Base-by-base conservation (phyloP, 371 early-diverging fungal genomes). In the Circinella umbellata region DNA sequence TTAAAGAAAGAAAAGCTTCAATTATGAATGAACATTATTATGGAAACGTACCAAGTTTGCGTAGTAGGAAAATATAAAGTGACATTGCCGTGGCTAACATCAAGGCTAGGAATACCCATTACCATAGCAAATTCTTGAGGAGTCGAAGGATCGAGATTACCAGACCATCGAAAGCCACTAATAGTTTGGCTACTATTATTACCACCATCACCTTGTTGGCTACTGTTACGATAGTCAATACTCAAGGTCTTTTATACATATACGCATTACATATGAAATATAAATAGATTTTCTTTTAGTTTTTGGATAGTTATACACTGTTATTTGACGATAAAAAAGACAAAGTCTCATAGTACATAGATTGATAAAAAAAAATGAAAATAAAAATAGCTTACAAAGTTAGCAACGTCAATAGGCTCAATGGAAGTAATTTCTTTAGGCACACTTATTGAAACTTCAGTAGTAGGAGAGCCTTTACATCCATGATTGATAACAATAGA, bases 401-500 rank as follows among this genome's bases (percentile, higher is more conserved):
- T 76, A 3, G 61, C 27, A 0, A 82, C 46, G 5, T 69, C 62
- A 46, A 68, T 51, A 64, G 82, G 75, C 15, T 64, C 63, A 36
- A 82, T 63, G 11, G 55, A 39, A 18, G 72, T 60, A 35, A 80
- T 69, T 20, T 60, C 64, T 8, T 74, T 65, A 55, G 80, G 80
- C 9, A 78, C 77, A 57, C 67, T 66, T 4, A 78, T 74, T 42
- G 42, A 48, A 6, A 82, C 14, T 27, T 49, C 54, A 42, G 61
- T 75, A 4, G 82, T 82, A 38, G 72, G 61, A 7, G 80, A 76
- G 11, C 80, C 80, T 46, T 66, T 70, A 53, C 82, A 82, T 11
- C 82, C 82, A 66, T 82, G 82, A 60, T 78, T 78, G 4, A 82
- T 73, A 27, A 66, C 69, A 54, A 82, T 71, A 8, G 70, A 67